These are phyloP conservation scores for Pontederia crassipes DNA, from an alignment of 176 grass and related monocot species.

Conservation along the genomic window DNA sequence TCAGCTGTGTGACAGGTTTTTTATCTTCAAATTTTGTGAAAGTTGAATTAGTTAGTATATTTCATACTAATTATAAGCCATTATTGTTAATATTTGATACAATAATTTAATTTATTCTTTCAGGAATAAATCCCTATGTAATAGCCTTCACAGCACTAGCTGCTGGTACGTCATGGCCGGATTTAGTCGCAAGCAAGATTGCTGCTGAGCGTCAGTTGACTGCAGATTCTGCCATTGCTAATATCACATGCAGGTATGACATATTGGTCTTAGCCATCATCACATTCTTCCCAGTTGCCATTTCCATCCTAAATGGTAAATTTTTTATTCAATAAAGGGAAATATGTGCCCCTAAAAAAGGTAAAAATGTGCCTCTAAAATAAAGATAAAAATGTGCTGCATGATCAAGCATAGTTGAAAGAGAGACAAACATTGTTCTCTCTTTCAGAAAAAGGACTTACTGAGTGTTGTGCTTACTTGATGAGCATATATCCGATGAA, in stretches of 20 bases:
- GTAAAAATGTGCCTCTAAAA: no score
- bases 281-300: background rate
- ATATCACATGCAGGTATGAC: conserved; percentile 87
- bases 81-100: background rate
- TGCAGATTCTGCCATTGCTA: conserved; percentile 88
- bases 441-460: no score
- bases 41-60: background rate
- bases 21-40: background rate
- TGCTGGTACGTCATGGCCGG: conserved; percentile 80
- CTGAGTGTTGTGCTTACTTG: no score
- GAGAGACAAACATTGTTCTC: no score
- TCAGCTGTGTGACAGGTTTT: conserved; percentile 40
- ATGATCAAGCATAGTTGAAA: no score
- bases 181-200: conserved; percentile 95
- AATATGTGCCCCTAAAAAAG: no score
- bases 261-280: background rate
- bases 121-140: conserved; percentile 81
- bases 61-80: background rate
- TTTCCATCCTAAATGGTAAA: background rate
- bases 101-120: conserved; percentile 13
- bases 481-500: no score
- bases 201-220: conserved; percentile 90
- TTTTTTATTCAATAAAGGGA: no score
- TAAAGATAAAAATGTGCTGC: no score
- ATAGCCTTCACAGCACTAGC: conserved; percentile 95